Percentiles rank a stretch among this genome's conserved stretches.
Evolutionary conservation across 306 rosid genomes (phyloP).

Genomic region (Corylus americana): DNA sequence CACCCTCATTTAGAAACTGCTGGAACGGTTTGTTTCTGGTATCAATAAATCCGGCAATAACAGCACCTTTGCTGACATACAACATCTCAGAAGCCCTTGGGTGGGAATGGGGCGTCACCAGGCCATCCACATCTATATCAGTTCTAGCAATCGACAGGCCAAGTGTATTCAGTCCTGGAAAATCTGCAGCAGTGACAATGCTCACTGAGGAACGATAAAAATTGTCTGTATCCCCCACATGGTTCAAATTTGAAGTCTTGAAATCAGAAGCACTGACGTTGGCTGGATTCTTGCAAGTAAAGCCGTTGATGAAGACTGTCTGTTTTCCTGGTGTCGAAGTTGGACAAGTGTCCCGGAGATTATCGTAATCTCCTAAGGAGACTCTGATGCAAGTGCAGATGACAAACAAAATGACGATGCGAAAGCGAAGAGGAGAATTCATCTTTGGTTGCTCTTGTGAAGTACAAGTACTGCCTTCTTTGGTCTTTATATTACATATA

Average conservation of each 20-base stretch:
- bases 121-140: constrained; percentile 56
- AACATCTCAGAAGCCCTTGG: constrained; percentile 76
- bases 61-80: constrained; percentile 50
- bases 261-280: constrained; percentile 49
- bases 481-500: background rate
- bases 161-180: constrained; percentile 69
- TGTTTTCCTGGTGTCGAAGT: constrained; percentile 35
- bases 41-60: constrained; percentile 59
- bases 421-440: constrained; percentile 15
- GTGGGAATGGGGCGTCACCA: constrained; percentile 54
- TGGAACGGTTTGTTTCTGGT: constrained; percentile 55
- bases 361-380: constrained; percentile 47
- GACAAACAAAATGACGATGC: constrained; percentile 31
- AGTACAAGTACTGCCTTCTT: constrained; percentile 11
- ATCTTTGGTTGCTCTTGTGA: constrained; percentile 33
- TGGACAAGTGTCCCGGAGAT: constrained; percentile 64
- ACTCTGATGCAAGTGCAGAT: constrained; percentile 22
- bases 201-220: constrained; percentile 39
- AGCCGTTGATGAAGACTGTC: constrained; percentile 61
- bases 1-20: constrained; percentile 43
- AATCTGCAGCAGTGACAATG: constrained; percentile 53
- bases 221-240: constrained; percentile 40
- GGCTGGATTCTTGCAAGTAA: constrained; percentile 63
- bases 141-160: constrained; percentile 67
- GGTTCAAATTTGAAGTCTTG: constrained; percentile 49